These are phyloP conservation scores for Fraxinus americana DNA, from an alignment of 257 asterid species.

Conservation along the genomic window DNA sequence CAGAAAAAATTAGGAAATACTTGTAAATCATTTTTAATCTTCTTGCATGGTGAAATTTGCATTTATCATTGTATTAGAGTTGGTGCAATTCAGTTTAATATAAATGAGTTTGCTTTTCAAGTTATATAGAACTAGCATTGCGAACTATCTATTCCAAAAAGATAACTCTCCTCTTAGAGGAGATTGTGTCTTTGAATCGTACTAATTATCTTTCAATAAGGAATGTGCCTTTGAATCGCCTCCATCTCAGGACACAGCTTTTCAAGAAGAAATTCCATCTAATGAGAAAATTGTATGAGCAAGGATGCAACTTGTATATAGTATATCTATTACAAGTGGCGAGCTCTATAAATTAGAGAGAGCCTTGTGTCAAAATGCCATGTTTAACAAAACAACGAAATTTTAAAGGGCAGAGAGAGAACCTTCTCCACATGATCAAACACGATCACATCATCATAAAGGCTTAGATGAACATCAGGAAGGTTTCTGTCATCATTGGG, in stretches of 20 bases:
- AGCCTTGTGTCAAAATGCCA: background rate
- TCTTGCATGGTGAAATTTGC: no score
- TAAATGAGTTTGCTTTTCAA: background rate
- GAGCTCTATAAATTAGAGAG: conserved; percentile 10
- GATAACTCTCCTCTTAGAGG: background rate
- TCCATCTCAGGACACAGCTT: background rate
- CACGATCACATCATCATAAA: conserved; percentile 90
- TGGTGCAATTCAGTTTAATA: background rate
- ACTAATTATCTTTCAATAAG: background rate
- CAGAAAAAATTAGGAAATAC: background rate
- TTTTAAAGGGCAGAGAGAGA: conserved; percentile 20
- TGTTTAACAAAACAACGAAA: conserved; percentile 7
- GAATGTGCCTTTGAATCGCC: background rate
- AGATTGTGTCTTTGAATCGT: background rate
- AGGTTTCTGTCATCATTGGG: conserved; percentile 88
- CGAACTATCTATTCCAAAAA: background rate
- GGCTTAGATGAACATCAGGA: conserved; percentile 95
- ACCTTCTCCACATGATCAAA: conserved; percentile 99
- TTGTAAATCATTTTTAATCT: background rate
- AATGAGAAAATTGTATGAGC: conserved; percentile 20
- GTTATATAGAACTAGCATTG: background rate
- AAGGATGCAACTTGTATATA: conserved; percentile 22
- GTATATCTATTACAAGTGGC: background rate
- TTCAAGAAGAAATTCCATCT: background rate
- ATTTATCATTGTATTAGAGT: background rate